Base-by-base conservation (phyloP, 1,139 yeast genomes). In the Zygoascus sp. region DNA sequence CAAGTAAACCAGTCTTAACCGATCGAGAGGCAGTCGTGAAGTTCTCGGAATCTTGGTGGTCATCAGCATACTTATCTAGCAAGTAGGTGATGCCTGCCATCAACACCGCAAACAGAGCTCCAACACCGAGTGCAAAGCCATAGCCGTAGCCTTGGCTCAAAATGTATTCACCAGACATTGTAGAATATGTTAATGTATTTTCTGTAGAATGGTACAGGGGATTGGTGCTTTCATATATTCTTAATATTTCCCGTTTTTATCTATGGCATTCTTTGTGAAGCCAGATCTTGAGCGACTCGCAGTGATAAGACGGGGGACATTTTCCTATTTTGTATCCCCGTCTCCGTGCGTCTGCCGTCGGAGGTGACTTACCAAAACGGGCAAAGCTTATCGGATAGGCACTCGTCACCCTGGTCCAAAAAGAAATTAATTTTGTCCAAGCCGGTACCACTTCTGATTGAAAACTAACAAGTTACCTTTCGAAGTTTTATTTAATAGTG, bases 21-120 rank as follows among this genome's bases (percentile, higher is more conserved):
- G 84, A 72, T 64, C 95, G 76, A 52, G 94, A 95, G 28, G 95
- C 95, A 9, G 95, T 86, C 6, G 89, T 79, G 58, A 88, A 87
- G 60, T 86, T 95, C 69, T 88, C 96, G 1, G 96, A 89, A 8
- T 94, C 85, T 67, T 85, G 82, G 47, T 83, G 75, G 65, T 88
- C 96, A 57, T 77, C 76, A 58, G 84, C 88, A 65, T 87, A 88
- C 48, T 95, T 74, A 57, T 79, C 79, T 46, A 87, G 73, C 49
- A 83, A 71, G 53, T 69, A 77, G 0, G 96, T 86, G 49, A 86
- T 81, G 42, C 74, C 63, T 60, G 88, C 78, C 96, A 88, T 88
- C 51, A 87, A 87, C 9, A 75, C 58, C 9, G 96, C 85, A 61
- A 88, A 88, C 9, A 81, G 82, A 39, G 84, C 76, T 40, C 96